Evolutionary conservation across 1,139 yeast genomes (phyloP).

Genomic region (Zygosaccharomyces sapae): DNA sequence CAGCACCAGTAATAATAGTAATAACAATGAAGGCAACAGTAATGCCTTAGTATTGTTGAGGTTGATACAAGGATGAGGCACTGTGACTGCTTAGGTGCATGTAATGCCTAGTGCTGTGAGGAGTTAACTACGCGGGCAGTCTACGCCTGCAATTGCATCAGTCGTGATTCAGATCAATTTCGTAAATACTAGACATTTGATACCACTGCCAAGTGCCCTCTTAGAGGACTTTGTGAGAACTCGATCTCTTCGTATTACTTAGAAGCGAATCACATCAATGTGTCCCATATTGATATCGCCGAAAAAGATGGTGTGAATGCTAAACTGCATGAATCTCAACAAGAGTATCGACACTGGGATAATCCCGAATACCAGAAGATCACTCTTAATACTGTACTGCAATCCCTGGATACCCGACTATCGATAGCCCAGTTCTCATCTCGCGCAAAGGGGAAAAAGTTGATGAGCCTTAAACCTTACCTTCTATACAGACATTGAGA

Average conservation of each 20-base stretch:
- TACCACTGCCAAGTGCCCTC: too few species aligned
- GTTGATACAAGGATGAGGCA: not conserved
- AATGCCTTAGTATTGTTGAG: not conserved
- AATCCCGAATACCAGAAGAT: not conserved
- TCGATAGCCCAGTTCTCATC: not conserved
- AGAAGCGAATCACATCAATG: not conserved
- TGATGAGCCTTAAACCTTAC: not conserved
- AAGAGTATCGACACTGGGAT: not conserved
- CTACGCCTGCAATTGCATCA: too few species aligned
- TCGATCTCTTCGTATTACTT: too few species aligned
- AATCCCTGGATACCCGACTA: too few species aligned
- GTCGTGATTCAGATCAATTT: too few species aligned
- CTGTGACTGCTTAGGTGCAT: not conserved
- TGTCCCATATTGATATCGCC: not conserved
- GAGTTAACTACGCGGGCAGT: too few species aligned
- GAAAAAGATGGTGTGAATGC: not conserved
- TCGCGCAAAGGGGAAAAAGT: conserved; percentile 1
- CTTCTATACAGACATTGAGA: not conserved
- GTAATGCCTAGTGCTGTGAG: not conserved
- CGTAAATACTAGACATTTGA: too few species aligned
- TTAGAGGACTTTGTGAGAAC: too few species aligned
- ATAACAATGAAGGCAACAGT: not conserved
- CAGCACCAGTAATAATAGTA: not conserved
- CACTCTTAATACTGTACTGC: too few species aligned
- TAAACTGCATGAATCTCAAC: not conserved